Conservation (phyloP, 2,329 filamentous ascomycete species). For the Arthrobotrys musiformis region DNA sequence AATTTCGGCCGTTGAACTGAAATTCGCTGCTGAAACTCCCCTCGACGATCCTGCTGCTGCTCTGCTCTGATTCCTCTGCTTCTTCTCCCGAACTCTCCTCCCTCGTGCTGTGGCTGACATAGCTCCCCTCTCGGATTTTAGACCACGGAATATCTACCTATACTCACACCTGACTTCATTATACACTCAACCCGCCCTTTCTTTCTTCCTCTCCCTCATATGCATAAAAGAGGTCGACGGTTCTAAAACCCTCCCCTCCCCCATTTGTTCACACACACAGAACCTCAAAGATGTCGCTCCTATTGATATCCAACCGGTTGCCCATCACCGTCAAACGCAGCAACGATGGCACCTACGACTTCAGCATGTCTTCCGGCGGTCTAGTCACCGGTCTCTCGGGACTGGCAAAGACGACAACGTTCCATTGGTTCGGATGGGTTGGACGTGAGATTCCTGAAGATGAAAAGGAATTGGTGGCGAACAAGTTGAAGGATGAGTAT, state of each 20-base stretch:
- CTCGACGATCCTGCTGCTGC: conserved; percentile 3
- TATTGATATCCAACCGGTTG: conserved; percentile 74
- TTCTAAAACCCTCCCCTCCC: neutral
- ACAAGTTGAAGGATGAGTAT: conserved; percentile 85
- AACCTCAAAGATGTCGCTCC: conserved; percentile 50
- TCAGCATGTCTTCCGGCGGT: conserved; percentile 96
- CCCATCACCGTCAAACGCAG: conserved; percentile 96
- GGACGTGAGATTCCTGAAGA: conserved; percentile 89
- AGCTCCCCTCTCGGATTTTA: neutral
- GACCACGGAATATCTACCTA: neutral
- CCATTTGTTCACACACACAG: no score
- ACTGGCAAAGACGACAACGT: conserved; percentile 88
- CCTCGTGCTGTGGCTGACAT: neutral
- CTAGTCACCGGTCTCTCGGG: conserved; percentile 93
- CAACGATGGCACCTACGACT: conserved; percentile 89
- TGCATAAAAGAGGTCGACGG: neutral
- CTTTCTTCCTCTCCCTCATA: neutral
- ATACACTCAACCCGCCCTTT: neutral
- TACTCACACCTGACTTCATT: neutral
- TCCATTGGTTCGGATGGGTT: conserved; percentile 99
- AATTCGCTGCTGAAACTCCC: neutral
- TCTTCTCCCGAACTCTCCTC: neutral
- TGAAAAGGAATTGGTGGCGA: conserved; percentile 78
- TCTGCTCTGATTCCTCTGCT: neutral
- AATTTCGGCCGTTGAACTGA: neutral